Evolutionary conservation across 2,329 filamentous ascomycete genomes (phyloP).

Genomic region (Talaromyces sp.): DNA sequence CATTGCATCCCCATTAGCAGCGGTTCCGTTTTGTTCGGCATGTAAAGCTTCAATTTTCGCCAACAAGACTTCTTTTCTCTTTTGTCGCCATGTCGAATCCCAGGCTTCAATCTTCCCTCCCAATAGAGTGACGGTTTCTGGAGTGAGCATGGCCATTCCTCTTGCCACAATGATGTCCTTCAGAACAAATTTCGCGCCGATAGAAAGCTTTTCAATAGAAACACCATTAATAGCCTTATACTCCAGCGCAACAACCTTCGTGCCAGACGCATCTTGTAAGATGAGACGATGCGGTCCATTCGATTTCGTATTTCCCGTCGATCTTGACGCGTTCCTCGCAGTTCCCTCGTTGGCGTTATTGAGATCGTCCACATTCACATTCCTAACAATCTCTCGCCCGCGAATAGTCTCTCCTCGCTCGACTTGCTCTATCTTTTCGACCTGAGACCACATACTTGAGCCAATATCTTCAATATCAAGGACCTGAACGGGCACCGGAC

Average conservation of each 20-base stretch:
- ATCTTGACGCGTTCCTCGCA: background rate
- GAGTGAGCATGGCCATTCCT: constrained; percentile 75
- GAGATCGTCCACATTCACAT: constrained; percentile 56
- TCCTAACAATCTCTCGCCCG: constrained; percentile 77
- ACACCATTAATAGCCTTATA: constrained; percentile 64
- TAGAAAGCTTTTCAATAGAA: constrained; percentile 56
- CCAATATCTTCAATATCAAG: constrained; percentile 82
- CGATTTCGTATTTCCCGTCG: constrained; percentile 19
- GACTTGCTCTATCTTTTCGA: constrained; percentile 64
- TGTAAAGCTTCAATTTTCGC: constrained; percentile 50
- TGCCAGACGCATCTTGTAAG: constrained; percentile 73
- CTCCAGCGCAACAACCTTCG: constrained; percentile 70
- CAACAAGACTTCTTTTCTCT: constrained; percentile 66
- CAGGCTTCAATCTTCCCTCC: constrained; percentile 82
- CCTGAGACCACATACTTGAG: constrained; percentile 77
- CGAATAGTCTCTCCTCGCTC: constrained; percentile 51
- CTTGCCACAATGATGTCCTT: constrained; percentile 63
- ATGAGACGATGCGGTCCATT: constrained; percentile 72
- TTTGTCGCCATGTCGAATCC: constrained; percentile 73
- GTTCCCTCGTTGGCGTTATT: constrained; percentile 27
- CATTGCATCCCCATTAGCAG: constrained; percentile 34
- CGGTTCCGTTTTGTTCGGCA: background rate
- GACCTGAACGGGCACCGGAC: constrained; percentile 73
- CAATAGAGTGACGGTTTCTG: constrained; percentile 64
- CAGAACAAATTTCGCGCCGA: constrained; percentile 80